Conservation (phyloP, 2,329 filamentous ascomycete species). For the Pseudogymnoascus sp. region DNA sequence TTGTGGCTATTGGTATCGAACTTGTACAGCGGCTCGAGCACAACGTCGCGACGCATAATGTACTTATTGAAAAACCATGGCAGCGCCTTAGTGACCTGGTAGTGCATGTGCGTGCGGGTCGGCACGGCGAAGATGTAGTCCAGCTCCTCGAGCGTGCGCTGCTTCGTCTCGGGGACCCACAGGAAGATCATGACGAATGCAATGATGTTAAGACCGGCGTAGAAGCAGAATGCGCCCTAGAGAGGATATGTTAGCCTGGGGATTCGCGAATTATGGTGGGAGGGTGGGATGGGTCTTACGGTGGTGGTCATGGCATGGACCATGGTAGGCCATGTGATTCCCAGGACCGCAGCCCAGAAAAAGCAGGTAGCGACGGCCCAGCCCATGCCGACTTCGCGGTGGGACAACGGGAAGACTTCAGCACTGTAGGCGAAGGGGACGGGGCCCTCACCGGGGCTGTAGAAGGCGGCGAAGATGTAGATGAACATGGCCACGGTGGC, state of each 20-base stretch:
- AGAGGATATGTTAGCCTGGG: background rate
- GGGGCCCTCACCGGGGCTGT: slow-evolving; percentile 59
- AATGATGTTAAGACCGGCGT: slow-evolving; percentile 45
- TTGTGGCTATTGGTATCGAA: slow-evolving; percentile 30
- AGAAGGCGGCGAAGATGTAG: slow-evolving; percentile 54
- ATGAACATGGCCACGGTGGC: slow-evolving; percentile 51
- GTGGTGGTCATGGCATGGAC: slow-evolving; percentile 28
- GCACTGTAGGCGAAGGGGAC: slow-evolving; percentile 63
- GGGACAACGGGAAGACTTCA: slow-evolving; percentile 63
- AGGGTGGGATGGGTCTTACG: slow-evolving; percentile 11
- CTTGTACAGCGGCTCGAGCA: slow-evolving; percentile 44
- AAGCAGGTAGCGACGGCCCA: slow-evolving; percentile 61
- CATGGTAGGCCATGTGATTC: slow-evolving; percentile 41
- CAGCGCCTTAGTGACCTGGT: slow-evolving; percentile 41
- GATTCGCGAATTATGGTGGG: background rate
- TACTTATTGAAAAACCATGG: slow-evolving; percentile 42
- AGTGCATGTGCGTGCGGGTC: slow-evolving; percentile 21
- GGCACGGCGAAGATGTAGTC: slow-evolving; percentile 39
- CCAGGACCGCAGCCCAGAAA: slow-evolving; percentile 50
- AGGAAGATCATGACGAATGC: slow-evolving; percentile 49
- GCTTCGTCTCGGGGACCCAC: slow-evolving; percentile 49
- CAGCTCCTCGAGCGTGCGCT: slow-evolving; percentile 23
- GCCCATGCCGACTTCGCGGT: slow-evolving; percentile 65
- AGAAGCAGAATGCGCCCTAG: slow-evolving; percentile 43
- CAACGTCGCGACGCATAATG: slow-evolving; percentile 32